phyloP scores from a whole-genome alignment of 306 rosid species.

The Chamaecrista fasciculata region DNA sequence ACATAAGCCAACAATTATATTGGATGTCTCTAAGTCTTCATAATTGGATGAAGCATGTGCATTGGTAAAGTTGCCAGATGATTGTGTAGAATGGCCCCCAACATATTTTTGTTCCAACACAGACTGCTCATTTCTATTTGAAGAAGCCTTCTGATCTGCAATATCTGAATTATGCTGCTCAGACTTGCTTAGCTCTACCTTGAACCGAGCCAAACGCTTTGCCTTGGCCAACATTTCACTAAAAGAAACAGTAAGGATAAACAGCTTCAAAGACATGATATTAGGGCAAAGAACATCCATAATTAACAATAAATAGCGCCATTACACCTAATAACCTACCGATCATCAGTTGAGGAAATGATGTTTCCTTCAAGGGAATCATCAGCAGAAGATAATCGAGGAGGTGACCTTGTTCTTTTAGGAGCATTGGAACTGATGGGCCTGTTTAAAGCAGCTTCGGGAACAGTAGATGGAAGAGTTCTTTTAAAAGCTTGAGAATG shows the following conservation, averaged over 20 bases:
- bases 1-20: slow-evolving; percentile 70
- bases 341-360: slow-evolving; percentile 56
- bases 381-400: slow-evolving; percentile 43
- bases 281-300: slow-evolving; percentile 13
- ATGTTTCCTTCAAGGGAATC: slow-evolving; percentile 48
- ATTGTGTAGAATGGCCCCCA: slow-evolving; percentile 41
- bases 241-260: slow-evolving; percentile 29
- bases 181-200: slow-evolving; percentile 62
- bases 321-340: slow-evolving; percentile 49
- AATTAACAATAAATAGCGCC: slow-evolving; percentile 17
- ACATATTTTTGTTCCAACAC: slow-evolving; percentile 44
- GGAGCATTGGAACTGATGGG: slow-evolving; percentile 38
- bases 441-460: slow-evolving; percentile 33
- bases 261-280: slow-evolving; percentile 5
- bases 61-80: slow-evolving; percentile 42
- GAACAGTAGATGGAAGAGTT: slow-evolving; percentile 24
- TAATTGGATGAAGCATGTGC: slow-evolving; percentile 46
- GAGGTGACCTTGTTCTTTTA: slow-evolving; percentile 85
- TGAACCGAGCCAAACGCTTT: slow-evolving; percentile 91
- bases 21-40: slow-evolving; percentile 57
- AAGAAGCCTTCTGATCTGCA: slow-evolving; percentile 34
- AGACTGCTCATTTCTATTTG: slow-evolving; percentile 23
- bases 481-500: slow-evolving; percentile 30
- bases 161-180: slow-evolving; percentile 44
- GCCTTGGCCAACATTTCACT: slow-evolving; percentile 92